Evolutionary conservation across 2,329 filamentous ascomycete species (phyloP), one percentile per base, ranked within the genome.

Genomic region (Aspergillus puulaauensis): DNA sequence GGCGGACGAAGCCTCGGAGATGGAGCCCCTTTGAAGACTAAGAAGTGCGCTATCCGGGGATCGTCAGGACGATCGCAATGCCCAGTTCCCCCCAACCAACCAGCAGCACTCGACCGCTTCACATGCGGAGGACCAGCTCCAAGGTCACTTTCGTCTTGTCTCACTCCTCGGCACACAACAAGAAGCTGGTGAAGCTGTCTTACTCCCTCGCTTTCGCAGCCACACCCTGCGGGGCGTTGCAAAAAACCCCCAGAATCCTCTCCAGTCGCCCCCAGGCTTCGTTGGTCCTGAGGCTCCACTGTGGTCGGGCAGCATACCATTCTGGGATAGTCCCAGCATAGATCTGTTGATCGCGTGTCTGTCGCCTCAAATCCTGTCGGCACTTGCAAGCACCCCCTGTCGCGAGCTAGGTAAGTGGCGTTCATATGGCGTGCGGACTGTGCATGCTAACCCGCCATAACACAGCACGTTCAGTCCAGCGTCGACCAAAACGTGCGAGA

Each of bases 51-150:
- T 41, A 54, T 46, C 39, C 33, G 23, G 35, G 17, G 55, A 57
- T 57, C 55, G 55, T 41, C 55, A 27, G 33, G 55, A 23, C 49
- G 55, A 57, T 57, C 55, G 24, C 49, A 46, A 52, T 37, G 35
- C 41, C 23, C 17, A 27, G 17, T n/a, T 12, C 14, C n/a, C 21
- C 2, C 17, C 12, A 24, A 17, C 54, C 46, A 56, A 51, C 47
- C 40, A 50, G 17, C n/a, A 27, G 21, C 24, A 4, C 27, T 24
- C 19, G 35, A 19, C 12, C n/a, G 8, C 19, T 50, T 56, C 55
- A 57, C 55, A 57, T 57, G 55, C 46, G 39, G 46, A 44, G 27
- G 27, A 31, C 27, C 9, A 31, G 27, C 27, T 31, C 27, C 27
- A 31, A 31, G 27, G 27, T 11, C 27, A 9, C 27, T 31, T 9